Base-by-base conservation (phyloP, 768 basidiomycete species). In the Pleurotus tuoliensis region DNA sequence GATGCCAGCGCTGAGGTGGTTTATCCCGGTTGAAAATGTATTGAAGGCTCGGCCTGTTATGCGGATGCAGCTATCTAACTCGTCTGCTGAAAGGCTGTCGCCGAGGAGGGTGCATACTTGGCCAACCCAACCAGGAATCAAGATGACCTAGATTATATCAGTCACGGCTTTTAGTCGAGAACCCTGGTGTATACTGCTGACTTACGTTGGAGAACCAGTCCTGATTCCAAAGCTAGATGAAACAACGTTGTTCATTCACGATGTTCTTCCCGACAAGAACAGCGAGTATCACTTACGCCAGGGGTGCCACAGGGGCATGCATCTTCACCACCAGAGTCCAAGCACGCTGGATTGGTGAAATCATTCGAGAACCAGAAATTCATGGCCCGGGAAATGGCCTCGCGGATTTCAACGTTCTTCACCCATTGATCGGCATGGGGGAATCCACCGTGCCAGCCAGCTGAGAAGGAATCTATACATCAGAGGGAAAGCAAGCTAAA, bases 321-420 rank as follows among this genome's bases (percentile, higher is more conserved):
- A 0, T 61, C 49, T 9, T 67, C 67, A 1, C 81, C 80, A 5
- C 81, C 82, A 2, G 61, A 65, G 55, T 74, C 76, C 11, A 82
- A 63, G 62, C 82, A 84, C 7, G 73, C 72, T 3, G 64, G 58
- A 37, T 72, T 69, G 11, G 73, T 76, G 59, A 78, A 83, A 61
- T 84, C 82, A 56, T 76, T 76, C 9, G 57, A 53, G 56, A 82
- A 83, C 82, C 82, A 84, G 58, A 70, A 75, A 45, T 77, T 71
- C 73, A 83, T 77, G 0, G 76, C 81, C 1, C 58, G 54, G 1
- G 68, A 68, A 9, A 76, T 73, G 1, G 70, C 69, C 5, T 62
- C 58, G 20, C 72, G 65, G 0, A 78, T 58, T 0, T 63, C 49
- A 3, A 73, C 56, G 55, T 75, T 67, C 18, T 73, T 67, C 2